A percentile compares a stretch with the other conserved stretches of the same genome.
Evolutionary conservation across 129 eudicot species (phyloP).

Genomic region (Helianthus annuus): HanXRQr2.0-SUNRISE NC_035449.2:185853281-185853780

Average conservation of each 20-base stretch:
- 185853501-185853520: slow-evolving; percentile 7
- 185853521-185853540: slow-evolving; percentile 22
- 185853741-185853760: slow-evolving; percentile 14
- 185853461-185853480: slow-evolving; percentile 15
- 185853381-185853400: slow-evolving; percentile 11
- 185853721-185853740: slow-evolving; percentile 27
- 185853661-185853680: slow-evolving; percentile 8
- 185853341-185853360: slow-evolving; percentile 10
- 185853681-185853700: slow-evolving; percentile 23
- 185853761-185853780: slow-evolving; percentile 24
- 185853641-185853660: neutral
- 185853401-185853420: neutral
- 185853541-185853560: slow-evolving; percentile 42
- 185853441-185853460: slow-evolving; percentile 17
- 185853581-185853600: slow-evolving; percentile 8
- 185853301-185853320: slow-evolving; percentile 20
- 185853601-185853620: slow-evolving; percentile 24
- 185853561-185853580: slow-evolving; percentile 40
- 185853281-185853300: slow-evolving; percentile 8
- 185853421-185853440: neutral
- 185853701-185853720: slow-evolving; percentile 26
- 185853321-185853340: slow-evolving; percentile 13
- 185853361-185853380: slow-evolving; percentile 4
- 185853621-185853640: slow-evolving; percentile 21
- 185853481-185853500: neutral